Evolutionary conservation across 129 eudicot species (phyloP).

Genomic region (Saussurea involucrata): DNA sequence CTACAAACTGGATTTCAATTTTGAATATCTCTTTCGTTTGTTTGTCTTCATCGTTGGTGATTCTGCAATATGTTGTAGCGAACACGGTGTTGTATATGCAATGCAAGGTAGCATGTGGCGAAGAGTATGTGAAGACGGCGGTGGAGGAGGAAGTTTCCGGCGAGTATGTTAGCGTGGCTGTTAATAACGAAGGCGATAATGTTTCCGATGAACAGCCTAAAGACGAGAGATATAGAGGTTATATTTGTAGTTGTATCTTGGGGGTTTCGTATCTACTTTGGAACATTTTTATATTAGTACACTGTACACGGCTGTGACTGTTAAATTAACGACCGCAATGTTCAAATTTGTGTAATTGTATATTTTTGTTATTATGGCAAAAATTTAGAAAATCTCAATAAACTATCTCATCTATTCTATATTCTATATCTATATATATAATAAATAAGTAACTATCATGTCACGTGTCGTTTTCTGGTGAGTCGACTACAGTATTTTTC

Average conservation of each 20-base stretch:
- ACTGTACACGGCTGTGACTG: too few relatives aligned
- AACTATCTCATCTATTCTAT: too few relatives aligned
- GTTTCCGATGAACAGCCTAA: slow-evolving; percentile 26
- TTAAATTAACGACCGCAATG: too few relatives aligned
- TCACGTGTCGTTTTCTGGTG: too few relatives aligned
- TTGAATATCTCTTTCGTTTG: slow-evolving; percentile 33
- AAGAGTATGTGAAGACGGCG: slow-evolving; percentile 38
- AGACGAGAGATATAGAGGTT: slow-evolving; percentile 13
- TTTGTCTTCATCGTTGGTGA: slow-evolving; percentile 7
- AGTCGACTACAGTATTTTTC: too few relatives aligned
- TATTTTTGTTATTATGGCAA: too few relatives aligned
- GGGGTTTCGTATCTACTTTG: background rate
- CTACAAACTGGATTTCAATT: slow-evolving; percentile 26
- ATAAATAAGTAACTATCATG: too few relatives aligned
- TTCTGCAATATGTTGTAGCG: slow-evolving; percentile 33
- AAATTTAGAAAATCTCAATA: too few relatives aligned
- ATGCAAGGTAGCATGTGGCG: slow-evolving; percentile 55
- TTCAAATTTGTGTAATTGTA: too few relatives aligned
- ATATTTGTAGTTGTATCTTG: background rate
- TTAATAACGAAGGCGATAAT: slow-evolving; percentile 51
- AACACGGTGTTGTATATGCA: slow-evolving; percentile 65
- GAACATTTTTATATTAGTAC: too few relatives aligned
- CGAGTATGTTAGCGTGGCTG: slow-evolving; percentile 50
- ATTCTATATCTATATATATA: too few relatives aligned
- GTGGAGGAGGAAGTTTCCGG: slow-evolving; percentile 44